These are phyloP conservation scores for Magnolia kwangsiensis DNA, from an alignment of 164 flowering plant species.

Conservation along the genomic window DNA sequence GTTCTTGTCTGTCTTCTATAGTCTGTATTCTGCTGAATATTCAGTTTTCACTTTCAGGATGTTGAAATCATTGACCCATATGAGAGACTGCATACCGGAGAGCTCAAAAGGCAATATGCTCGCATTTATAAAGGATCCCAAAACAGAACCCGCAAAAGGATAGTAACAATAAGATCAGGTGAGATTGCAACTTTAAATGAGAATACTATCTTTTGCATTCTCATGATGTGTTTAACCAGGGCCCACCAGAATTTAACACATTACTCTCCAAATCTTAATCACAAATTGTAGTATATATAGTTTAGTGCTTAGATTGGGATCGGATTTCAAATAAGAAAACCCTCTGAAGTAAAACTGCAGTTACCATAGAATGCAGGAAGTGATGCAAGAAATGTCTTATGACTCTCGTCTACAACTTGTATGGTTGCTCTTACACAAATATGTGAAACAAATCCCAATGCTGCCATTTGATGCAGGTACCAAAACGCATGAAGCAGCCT, in stretches of 20 bases:
- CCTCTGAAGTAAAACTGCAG: no score
- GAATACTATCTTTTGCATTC: not conserved
- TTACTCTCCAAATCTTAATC: not conserved
- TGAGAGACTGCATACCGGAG: conserved; percentile 67
- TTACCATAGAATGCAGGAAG: no score
- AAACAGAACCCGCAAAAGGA: conserved; percentile 44
- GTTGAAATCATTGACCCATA: conserved; percentile 81
- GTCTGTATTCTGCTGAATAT: conserved; percentile 7
- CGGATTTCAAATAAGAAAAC: no score
- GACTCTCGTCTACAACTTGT: no score
- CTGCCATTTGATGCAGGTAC: conserved; percentile 35
- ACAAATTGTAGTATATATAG: no score
- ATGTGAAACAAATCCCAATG: not conserved
- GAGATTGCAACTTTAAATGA: not conserved
- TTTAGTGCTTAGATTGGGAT: not conserved
- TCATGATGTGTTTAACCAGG: no score
- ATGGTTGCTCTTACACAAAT: no score
- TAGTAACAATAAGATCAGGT: conserved; percentile 38
- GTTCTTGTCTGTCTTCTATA: not conserved
- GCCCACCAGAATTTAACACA: not conserved
- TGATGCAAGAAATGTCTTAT: no score
- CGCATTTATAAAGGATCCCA: conserved; percentile 42
- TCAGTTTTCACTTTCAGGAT: conserved; percentile 37
- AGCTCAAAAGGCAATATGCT: conserved; percentile 36
- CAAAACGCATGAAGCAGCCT: conserved; percentile 74